Evolutionary conservation across 225 moss, liverwort and hornwort genomes (phyloP), one percentile per base, ranked within the genome.

Genomic region (Antitrichia curtipendula): DNA sequence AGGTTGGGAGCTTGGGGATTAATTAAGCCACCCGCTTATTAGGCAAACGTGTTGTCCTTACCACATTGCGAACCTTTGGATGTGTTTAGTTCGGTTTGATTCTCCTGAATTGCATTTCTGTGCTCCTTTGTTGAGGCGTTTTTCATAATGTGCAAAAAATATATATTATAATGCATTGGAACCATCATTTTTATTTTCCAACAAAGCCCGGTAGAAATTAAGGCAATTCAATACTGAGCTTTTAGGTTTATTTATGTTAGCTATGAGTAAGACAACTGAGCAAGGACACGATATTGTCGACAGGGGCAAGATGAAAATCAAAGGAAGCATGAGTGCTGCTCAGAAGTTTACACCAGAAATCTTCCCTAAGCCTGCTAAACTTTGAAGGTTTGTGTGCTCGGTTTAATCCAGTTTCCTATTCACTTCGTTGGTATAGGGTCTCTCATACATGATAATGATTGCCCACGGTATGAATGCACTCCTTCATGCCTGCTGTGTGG

Each of bases 261-360:
- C 63, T 85, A 64, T 76, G 62, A 40, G 40, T 16, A 50, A 50
- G 53, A 32, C 27, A 63, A 77, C 77, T 85, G 64, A 85, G 77
- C 64, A 32, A 64, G 62, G 85, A 43, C 32, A 64, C 62, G 66
- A 57, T 74, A 41, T 90, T 83, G 54, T 85, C 43, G 82, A 53
- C 93, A 99, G 98, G 88, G 98, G 98, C 57, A 99, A 99, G 84
- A 96, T 99, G 98, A 97, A 95, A 90, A 94, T 99, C 63, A 95
- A 95, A 87, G 98, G 98, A 72, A 99, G 95, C 91, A 94, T 97
- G 94, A 87, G 88, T 83, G 95, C 96, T 70, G 97, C 97, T 28
- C 96, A 96, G 90, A 97, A 99, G 92, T 99, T 97, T 64, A 99
- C 98, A 15, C 98, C 98, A 6, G 95, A 96, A 9, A 97, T 99